Percentiles rank a stretch among this genome's conserved stretches.
These are phyloP conservation scores for Amylostereum chailletii DNA, from an alignment of 1,284 basidiomycete genomes.

Conservation along the genomic window DNA sequence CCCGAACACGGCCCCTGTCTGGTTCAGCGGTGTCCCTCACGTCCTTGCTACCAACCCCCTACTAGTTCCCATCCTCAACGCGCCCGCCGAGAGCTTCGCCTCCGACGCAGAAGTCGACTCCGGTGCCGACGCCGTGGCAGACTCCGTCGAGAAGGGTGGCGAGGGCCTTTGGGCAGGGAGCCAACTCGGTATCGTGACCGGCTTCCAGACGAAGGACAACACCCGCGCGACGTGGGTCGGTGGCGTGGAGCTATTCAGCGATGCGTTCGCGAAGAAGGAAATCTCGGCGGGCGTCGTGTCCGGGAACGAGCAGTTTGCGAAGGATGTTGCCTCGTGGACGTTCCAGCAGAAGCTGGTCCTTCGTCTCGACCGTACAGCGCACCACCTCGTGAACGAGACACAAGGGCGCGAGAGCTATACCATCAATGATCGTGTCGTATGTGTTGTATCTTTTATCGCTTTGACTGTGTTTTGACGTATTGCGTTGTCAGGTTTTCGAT, in stretches of 20 bases:
- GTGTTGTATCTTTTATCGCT: constrained; percentile 16
- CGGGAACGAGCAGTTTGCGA: constrained; percentile 68
- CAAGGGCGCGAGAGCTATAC: constrained; percentile 66
- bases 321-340: constrained; percentile 79
- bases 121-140: constrained; percentile 48
- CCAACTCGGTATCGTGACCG: constrained; percentile 71
- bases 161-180: constrained; percentile 77
- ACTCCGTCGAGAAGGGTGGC: constrained; percentile 60
- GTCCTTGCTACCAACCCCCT: constrained; percentile 75
- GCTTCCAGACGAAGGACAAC: constrained; percentile 80
- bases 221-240: constrained; percentile 80
- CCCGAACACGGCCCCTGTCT: constrained; percentile 41
- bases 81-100: constrained; percentile 68
- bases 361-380: constrained; percentile 68
- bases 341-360: constrained; percentile 86
- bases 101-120: constrained; percentile 53
- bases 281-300: constrained; percentile 56
- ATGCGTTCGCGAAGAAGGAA: constrained; percentile 59
- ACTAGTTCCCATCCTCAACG: constrained; percentile 74
- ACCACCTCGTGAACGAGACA: constrained; percentile 62
- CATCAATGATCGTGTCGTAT: constrained; percentile 79
- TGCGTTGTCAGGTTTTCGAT: constrained; percentile 52
- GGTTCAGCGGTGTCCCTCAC: constrained; percentile 76
- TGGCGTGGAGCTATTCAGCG: constrained; percentile 70
- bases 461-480: constrained; percentile 5